A percentile compares a stretch with the other conserved stretches of the same genome.
These are phyloP conservation scores for Boletus sp. DNA, from an alignment of 768 basidiomycete genomes.

Conservation along the genomic window DNA sequence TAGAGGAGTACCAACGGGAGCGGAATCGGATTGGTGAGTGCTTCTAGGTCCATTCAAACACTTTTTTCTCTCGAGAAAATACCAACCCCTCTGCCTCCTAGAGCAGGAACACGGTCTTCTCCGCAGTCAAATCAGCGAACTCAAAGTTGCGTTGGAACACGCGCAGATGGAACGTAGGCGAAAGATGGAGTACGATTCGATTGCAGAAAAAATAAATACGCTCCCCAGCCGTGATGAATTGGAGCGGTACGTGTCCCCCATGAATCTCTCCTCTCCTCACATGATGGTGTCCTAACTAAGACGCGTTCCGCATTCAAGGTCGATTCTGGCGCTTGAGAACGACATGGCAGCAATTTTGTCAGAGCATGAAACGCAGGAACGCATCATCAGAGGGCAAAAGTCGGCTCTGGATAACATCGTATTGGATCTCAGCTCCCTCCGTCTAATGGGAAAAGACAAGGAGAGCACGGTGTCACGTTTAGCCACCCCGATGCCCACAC, in stretches of 20 bases:
- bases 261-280: background rate
- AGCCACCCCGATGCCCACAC: conserved; percentile 44
- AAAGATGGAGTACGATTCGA: conserved; percentile 84
- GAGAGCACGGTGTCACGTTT: conserved; percentile 43
- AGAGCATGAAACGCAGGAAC: conserved; percentile 73
- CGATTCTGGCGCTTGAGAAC: conserved; percentile 66
- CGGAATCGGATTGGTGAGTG: conserved; percentile 67
- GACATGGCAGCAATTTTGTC: conserved; percentile 72
- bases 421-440: conserved; percentile 54
- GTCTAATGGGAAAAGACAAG: conserved; percentile 66
- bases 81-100: conserved; percentile 22
- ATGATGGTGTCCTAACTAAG: background rate
- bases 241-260: conserved; percentile 54
- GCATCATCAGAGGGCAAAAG: conserved; percentile 65
- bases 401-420: conserved; percentile 64
- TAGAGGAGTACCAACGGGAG: conserved; percentile 77
- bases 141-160: conserved; percentile 73
- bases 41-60: background rate
- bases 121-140: conserved; percentile 67
- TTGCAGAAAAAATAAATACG: conserved; percentile 79
- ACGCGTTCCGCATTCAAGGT: conserved; percentile 38
- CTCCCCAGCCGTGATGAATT: conserved; percentile 75
- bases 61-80: background rate
- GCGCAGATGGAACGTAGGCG: conserved; percentile 71
- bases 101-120: conserved; percentile 70